Percentiles rank a stretch among this genome's conserved stretches.
Conservation (phyloP, 768 basidiomycete genomes). For the Boletus rubescentipes region DNA sequence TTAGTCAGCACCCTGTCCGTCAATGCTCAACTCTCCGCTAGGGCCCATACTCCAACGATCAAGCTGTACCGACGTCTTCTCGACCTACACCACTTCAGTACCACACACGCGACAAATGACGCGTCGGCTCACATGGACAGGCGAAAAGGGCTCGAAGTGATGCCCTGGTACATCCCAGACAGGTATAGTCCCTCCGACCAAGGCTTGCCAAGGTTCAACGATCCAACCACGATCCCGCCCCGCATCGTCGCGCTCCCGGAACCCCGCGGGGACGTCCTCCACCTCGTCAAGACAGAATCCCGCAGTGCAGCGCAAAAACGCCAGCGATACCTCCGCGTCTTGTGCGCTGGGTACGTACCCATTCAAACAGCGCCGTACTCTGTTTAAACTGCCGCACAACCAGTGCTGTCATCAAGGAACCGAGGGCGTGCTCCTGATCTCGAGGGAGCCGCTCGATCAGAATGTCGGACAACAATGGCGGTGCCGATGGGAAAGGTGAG, state of each 20-base stretch:
- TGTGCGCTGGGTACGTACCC: slow-evolving; percentile 40
- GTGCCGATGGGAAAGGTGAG: slow-evolving; percentile 56
- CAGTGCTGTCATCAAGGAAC: slow-evolving; percentile 34
- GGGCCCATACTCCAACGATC: too few relatives aligned
- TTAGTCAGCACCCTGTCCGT: too few relatives aligned
- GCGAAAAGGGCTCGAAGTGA: slow-evolving; percentile 61
- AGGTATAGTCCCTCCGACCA: slow-evolving; percentile 39
- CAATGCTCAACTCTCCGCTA: too few relatives aligned
- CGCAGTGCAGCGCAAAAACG: slow-evolving; percentile 54
- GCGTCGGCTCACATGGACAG: slow-evolving; percentile 39
- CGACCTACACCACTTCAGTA: slow-evolving; percentile 13
- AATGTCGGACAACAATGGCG: slow-evolving; percentile 49
- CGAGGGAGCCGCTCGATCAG: slow-evolving; percentile 50
- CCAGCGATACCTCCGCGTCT: slow-evolving; percentile 36
- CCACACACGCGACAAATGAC: neutral
- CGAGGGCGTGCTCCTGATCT: slow-evolving; percentile 27
- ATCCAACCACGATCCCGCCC: slow-evolving; percentile 19
- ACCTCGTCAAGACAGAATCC: slow-evolving; percentile 38
- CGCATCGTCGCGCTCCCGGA: slow-evolving; percentile 44
- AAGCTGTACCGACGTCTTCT: slow-evolving; percentile 21
- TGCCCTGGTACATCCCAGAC: slow-evolving; percentile 61
- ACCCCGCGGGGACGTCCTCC: slow-evolving; percentile 48
- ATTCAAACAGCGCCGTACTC: slow-evolving; percentile 47
- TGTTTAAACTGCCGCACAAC: slow-evolving; percentile 49
- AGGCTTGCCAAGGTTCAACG: slow-evolving; percentile 47